Conservation (phyloP, 495 filamentous ascomycete species). For the Penicillium dipodomyicola region DNA sequence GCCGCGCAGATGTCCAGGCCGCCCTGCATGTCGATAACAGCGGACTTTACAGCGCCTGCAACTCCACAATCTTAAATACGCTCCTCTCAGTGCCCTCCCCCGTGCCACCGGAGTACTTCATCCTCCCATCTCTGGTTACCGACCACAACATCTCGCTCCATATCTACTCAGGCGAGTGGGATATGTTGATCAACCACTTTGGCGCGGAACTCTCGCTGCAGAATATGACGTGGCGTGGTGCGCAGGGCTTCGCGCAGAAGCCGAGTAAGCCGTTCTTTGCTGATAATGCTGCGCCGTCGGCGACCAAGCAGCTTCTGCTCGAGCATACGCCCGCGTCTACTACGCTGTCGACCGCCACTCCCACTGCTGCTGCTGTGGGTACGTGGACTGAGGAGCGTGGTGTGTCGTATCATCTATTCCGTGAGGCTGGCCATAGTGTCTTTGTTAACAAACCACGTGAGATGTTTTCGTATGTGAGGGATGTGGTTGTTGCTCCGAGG, state of each 20-base stretch:
- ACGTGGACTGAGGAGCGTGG: constrained; percentile 34
- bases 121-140: constrained; percentile 37
- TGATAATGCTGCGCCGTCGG: constrained; percentile 26
- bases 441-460: constrained; percentile 35
- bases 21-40: constrained; percentile 32
- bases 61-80: constrained; percentile 27
- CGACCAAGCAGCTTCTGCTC: not conserved
- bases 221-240: constrained; percentile 42
- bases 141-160: constrained; percentile 37
- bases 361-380: constrained; percentile 19
- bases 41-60: constrained; percentile 32
- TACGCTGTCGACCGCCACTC: not conserved
- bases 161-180: constrained; percentile 41
- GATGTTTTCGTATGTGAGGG: constrained; percentile 43
- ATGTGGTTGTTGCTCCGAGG: constrained; percentile 32
- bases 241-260: constrained; percentile 29
- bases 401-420: constrained; percentile 39
- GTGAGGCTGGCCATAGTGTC: constrained; percentile 36
- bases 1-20: constrained; percentile 34
- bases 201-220: constrained; percentile 40
- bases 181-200: constrained; percentile 42
- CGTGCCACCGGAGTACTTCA: constrained; percentile 29
- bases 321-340: not conserved
- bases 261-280: constrained; percentile 23
- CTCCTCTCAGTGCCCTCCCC: constrained; percentile 21